Base-by-base conservation (phyloP, 176 grass and related monocot species). In the Poa annua region DNA sequence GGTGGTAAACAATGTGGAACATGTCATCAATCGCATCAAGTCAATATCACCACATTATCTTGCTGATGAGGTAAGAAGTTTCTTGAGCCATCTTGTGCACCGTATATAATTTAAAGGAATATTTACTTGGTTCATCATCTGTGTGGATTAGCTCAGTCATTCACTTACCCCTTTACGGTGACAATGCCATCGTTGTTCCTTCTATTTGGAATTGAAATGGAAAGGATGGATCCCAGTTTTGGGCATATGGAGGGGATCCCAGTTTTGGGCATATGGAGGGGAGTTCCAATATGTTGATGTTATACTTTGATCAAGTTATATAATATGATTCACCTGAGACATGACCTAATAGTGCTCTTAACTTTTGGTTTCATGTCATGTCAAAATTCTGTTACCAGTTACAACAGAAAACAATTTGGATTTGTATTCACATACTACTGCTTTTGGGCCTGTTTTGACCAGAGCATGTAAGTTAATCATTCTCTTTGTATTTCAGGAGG, bases 1-100 rank as follows among this genome's bases (percentile, higher is more conserved):
- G 81, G 97, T 99, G 80, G 81, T 71, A 78, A 96, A 90, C 53
- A 99, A 99, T 73, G 93, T 94, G 35, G 93, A 99, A n/a, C 78
- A 94, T 54, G 97, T 95, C 38, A 92, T 99, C 57, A 60, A 6
- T 56, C 97, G 97, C 45, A 94, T 99, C 78, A 96, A 82, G 85
- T 87, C 77, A 60, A 96, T 99, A 82, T 88, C 97, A 44, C 97
- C 93, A 13, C 93, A 99, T 61, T 90, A 83, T 82, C 89, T 96
- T 77, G 92, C 91, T 41, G 97, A 99, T 13, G 97, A 96, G 97
- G 97, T 99, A 94, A 11, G 66, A 19, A 19, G 2, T 45, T 76
- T 84, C 45, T 66, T 34, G 25, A 52, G 16, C 54, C 51, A 42
- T 39, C 74, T 13, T 69, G 7, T 71, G 33, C 4, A 7, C 21